Percentiles rank a stretch among this genome's conserved stretches.
Conservation (phyloP, 148 eudicot species). For the Rhododendron griersonianum region DNA sequence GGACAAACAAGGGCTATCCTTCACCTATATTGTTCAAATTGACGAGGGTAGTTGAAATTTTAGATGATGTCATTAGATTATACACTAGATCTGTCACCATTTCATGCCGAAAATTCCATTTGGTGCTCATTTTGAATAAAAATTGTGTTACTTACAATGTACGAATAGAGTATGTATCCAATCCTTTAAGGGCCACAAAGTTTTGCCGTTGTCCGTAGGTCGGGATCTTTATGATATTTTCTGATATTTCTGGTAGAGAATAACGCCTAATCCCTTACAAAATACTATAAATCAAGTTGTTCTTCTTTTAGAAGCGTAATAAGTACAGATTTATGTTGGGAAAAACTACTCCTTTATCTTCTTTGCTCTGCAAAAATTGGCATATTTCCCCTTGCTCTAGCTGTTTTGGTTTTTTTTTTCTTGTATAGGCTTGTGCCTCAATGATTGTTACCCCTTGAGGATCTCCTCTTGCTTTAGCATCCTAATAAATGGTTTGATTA, state of each 20-base stretch:
- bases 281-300: too few relatives aligned
- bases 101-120: neutral
- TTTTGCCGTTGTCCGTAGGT: neutral
- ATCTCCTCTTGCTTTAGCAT: too few relatives aligned
- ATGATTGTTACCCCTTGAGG: too few relatives aligned
- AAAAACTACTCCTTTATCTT: too few relatives aligned
- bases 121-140: neutral
- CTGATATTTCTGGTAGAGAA: neutral
- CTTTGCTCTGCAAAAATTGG: too few relatives aligned
- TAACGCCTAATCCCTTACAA: neutral
- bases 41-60: slow-evolving; percentile 52
- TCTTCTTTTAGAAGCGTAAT: too few relatives aligned
- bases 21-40: slow-evolving; percentile 42
- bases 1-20: slow-evolving; percentile 76
- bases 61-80: neutral
- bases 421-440: too few relatives aligned
- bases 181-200: neutral
- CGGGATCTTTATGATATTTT: neutral
- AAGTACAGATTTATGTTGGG: too few relatives aligned
- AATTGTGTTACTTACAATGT: neutral
- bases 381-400: too few relatives aligned
- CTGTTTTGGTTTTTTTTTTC: too few relatives aligned
- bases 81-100: neutral
- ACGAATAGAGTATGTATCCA: neutral
- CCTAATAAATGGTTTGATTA: too few relatives aligned